A percentile compares a stretch with the other conserved stretches of the same genome.
Evolutionary conservation across 1,284 basidiomycete species (phyloP).

Genomic region (Papiliotrema nemorosa): DNA sequence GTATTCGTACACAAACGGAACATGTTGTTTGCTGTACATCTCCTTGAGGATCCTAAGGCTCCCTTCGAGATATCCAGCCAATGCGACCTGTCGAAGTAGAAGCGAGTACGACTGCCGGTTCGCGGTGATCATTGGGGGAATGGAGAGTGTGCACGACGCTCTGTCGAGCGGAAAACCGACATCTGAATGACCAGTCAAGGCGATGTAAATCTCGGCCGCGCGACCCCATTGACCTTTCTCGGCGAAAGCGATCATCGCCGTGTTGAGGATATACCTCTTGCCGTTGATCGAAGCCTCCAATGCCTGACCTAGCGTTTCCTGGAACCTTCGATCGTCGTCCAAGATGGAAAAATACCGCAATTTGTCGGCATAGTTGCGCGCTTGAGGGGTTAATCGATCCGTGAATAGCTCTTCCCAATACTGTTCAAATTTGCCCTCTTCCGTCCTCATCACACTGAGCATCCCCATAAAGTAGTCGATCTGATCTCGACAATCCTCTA

Average conservation of each 20-base stretch:
- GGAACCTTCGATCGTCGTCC: no score
- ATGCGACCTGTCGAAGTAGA: background rate
- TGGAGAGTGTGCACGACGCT: background rate
- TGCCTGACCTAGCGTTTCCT: no score
- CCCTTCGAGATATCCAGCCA: background rate
- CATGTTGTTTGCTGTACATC: background rate
- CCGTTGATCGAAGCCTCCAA: no score
- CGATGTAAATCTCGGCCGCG: conserved; percentile 53
- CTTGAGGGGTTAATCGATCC: background rate
- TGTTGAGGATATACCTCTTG: conserved; percentile 34
- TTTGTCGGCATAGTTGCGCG: no score
- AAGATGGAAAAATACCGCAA: no score
- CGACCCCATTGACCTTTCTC: conserved; percentile 57
- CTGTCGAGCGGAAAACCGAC: conserved; percentile 51
- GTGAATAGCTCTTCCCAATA: background rate
- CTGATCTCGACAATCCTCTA: background rate
- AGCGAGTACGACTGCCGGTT: conserved; percentile 62
- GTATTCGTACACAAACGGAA: background rate
- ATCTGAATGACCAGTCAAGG: background rate
- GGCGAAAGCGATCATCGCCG: conserved; percentile 64
- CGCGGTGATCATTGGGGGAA: background rate
- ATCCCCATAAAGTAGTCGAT: conserved; percentile 1
- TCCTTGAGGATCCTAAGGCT: background rate
- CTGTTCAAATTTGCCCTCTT: background rate
- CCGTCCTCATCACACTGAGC: background rate